Conservation (phyloP, 768 basidiomycete species). For the Psilocybe sp. region DNA sequence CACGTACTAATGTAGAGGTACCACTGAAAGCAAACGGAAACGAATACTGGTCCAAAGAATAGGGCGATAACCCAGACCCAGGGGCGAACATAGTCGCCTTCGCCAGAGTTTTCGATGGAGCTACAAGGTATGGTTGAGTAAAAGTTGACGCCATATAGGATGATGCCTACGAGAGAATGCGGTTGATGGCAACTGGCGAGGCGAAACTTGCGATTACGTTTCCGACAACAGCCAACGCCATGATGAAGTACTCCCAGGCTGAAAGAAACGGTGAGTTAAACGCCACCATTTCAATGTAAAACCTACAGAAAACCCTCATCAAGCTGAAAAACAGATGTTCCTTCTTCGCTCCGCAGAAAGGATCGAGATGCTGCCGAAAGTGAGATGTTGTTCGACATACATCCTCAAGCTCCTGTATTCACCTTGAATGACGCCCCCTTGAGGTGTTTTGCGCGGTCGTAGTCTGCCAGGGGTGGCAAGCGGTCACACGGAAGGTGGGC, state of each 20-base stretch:
- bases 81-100: conserved; percentile 44
- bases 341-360: conserved; percentile 34
- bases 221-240: conserved; percentile 25
- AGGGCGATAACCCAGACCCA: conserved; percentile 68
- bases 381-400: background rate
- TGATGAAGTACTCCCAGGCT: conserved; percentile 25
- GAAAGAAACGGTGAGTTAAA: background rate
- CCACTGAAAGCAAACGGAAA: conserved; percentile 50
- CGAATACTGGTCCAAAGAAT: conserved; percentile 45
- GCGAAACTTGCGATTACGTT: conserved; percentile 28
- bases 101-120: conserved; percentile 55
- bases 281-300: no score
- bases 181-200: conserved; percentile 41
- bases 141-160: background rate
- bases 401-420: conserved; percentile 13
- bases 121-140: conserved; percentile 22
- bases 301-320: conserved; percentile 32
- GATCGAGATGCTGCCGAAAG: conserved; percentile 32
- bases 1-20: conserved; percentile 50
- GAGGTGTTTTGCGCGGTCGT: conserved; percentile 36
- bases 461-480: conserved; percentile 62
- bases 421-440: conserved; percentile 17
- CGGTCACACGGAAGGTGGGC: conserved; percentile 47
- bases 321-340: conserved; percentile 47
- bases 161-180: conserved; percentile 34